Evolutionary conservation across 257 asterid genomes (phyloP), one percentile per base, ranked within the genome.

Genomic region (Lycium ferocissimum): DNA sequence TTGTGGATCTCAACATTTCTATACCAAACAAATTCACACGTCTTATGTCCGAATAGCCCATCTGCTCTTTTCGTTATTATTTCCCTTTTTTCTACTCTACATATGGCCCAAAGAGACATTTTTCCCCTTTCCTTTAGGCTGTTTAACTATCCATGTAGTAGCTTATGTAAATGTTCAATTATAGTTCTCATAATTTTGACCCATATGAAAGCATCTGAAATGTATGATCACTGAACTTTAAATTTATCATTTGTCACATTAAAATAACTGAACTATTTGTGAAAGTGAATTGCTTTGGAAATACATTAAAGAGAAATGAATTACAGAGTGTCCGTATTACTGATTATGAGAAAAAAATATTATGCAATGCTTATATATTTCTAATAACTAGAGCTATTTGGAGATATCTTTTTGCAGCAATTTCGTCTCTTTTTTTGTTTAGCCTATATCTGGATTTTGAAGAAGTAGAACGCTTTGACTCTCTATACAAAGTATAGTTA

Each of bases 21-120:
- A 49, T 6, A 6, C 79, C 79, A 40, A 70, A 40, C 33, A 40
- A 70, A 70, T 40, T 17, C 51, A 69, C 75, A 15, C 0, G 14
- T 70, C 15, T 70, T 69, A 69, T 38, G 26, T 69, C 79, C 54
- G 14, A 70, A 70, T 7, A 70, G 59, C 43, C 59, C 59, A 70
- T 70, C 26, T 37, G 22, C 1, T 67, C 76, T 67, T 67, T 67
- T 26, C 33, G 33, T 26, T 26, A 26, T 26, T 26, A 26, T 26
- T 26, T 26, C 26, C 17, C 38, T 70, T 40, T 40, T 1, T 43
- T 69, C 53, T 69, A 69, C 53, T 37, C 8, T 7, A 15, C 17
- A 17, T 70, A 17, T 70, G 53, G 78, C 78, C 78, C 54, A 70
- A 70, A 9, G 54, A 49, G 1, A 2, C 35, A 26, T 14, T 66